Evolutionary conservation across 2,329 filamentous ascomycete genomes (phyloP).

Genomic region (Colletotrichum ledebouriae): DNA sequence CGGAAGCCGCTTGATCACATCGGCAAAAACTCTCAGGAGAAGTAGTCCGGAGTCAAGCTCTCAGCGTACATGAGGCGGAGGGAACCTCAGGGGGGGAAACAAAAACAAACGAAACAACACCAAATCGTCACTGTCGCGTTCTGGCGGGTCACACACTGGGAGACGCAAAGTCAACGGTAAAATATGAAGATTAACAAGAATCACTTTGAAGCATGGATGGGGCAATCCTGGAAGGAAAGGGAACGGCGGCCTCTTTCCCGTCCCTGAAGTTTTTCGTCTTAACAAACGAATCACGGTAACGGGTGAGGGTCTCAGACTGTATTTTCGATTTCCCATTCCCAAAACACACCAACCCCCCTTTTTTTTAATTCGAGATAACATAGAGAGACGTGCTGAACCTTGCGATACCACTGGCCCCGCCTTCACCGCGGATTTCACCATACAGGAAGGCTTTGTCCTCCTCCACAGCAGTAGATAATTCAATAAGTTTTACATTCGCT

Average conservation of each 20-base stretch:
- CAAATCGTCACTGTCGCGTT: neutral
- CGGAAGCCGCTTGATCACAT: no score
- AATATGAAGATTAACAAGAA: constrained; percentile 1
- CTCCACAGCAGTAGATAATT: constrained; percentile 9
- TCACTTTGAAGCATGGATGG: constrained; percentile 1
- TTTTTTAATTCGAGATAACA: neutral
- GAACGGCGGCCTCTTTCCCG: no score
- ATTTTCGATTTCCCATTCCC: constrained; percentile 6
- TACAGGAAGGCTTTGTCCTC: neutral
- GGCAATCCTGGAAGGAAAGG: neutral
- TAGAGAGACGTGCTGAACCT: no score
- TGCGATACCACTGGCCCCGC: neutral
- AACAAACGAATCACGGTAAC: no score
- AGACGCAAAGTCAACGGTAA: neutral
- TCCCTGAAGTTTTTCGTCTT: neutral
- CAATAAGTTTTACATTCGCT: neutral
- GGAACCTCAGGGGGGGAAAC: neutral
- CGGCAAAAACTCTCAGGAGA: no score
- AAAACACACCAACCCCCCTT: neutral
- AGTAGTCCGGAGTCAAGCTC: neutral
- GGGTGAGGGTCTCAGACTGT: constrained; percentile 1
- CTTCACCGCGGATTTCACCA: neutral
- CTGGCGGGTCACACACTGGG: neutral
- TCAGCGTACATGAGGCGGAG: neutral
- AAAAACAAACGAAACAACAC: neutral